phyloP scores from a whole-genome alignment of 1,284 basidiomycete genomes.

The Cutaneotrichosporon sp. region DNA sequence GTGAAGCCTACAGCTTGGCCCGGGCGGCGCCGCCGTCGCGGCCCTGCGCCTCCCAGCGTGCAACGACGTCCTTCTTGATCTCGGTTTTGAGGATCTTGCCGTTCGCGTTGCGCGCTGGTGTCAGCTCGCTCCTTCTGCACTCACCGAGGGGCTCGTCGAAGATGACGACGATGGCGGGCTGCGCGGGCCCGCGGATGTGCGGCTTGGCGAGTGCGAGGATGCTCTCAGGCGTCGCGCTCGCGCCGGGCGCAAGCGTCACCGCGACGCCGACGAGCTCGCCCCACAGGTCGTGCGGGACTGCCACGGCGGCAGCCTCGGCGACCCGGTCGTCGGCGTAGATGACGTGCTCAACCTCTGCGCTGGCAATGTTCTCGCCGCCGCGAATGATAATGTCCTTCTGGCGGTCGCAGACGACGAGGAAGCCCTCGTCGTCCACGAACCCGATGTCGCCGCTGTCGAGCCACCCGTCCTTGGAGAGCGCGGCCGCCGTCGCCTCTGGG shows the following conservation, averaged over 20 bases:
- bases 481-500: slow-evolving; percentile 35
- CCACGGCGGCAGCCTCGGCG: slow-evolving; percentile 41
- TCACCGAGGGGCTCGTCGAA: slow-evolving; percentile 33
- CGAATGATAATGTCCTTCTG: slow-evolving; percentile 48
- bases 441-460: slow-evolving; percentile 48
- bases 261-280: slow-evolving; percentile 46
- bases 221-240: slow-evolving; percentile 13
- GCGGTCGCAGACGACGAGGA: slow-evolving; percentile 44
- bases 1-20: slow-evolving; percentile 13
- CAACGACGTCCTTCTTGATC: slow-evolving; percentile 18
- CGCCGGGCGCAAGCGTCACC: slow-evolving; percentile 31
- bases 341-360: slow-evolving; percentile 46
- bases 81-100: slow-evolving; percentile 22
- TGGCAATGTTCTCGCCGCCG: slow-evolving; percentile 50
- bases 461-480: slow-evolving; percentile 45
- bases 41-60: slow-evolving; percentile 20
- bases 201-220: slow-evolving; percentile 10
- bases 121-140: slow-evolving; percentile 8
- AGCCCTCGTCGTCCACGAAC: slow-evolving; percentile 39
- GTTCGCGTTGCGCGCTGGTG: slow-evolving; percentile 22
- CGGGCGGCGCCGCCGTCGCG: slow-evolving; percentile 6
- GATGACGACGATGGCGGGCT: slow-evolving; percentile 20
- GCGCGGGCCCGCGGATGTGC: slow-evolving; percentile 19
- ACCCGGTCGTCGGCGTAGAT: slow-evolving; percentile 38
- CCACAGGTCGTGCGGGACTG: slow-evolving; percentile 38